Evolutionary conservation across 2,329 filamentous ascomycete species (phyloP), one percentile per base, ranked within the genome.

Genomic region (Cordyceps militaris): DNA sequence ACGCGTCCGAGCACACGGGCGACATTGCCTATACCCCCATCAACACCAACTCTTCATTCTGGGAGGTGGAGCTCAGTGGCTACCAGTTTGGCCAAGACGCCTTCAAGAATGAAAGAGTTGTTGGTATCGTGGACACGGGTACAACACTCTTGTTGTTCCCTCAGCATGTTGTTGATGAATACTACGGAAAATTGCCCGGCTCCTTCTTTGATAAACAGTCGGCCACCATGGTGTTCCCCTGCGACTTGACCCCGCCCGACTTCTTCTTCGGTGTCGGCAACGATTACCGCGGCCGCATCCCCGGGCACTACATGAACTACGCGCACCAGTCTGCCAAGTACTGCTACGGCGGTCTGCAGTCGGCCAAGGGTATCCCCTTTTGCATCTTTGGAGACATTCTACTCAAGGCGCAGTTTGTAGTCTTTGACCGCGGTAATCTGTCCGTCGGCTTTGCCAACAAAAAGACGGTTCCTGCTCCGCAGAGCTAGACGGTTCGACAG

Each of bases 111-210:
- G 53, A 65, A 19, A 60, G 81, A 6, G 74, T 75, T 24, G 73
- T 74, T 0, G 79, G 77, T 63, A 88, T 89, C 68, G 82, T 83
- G 65, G 86, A 89, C 72, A 89, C 86, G 2, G 87, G 86, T 56
- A 89, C 86, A 57, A 85, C 85, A 1, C 81, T 89, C 30, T 70
- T 88, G 57, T 76, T 87, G 61, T 70, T 86, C 19, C 81, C 82
- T 26, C 67, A 76, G 57, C 63, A 67, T 32, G 74, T 86, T 59
- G 79, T 83, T 61, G 63, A 70, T 0, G 77, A 74, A 43, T 89
- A 88, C 76, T 89, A 87, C 74, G 66, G 67, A 38, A 67, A 81
- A 60, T 77, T 89, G 60, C 56, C 65, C 8, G 79, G 81, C 3
- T 76, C 86, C 0, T 62, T 71, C 47, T 66, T 81, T 62, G 72